phyloP scores from a whole-genome alignment of 495 filamentous ascomycete genomes.

The Lepidopterella palustris region DNA sequence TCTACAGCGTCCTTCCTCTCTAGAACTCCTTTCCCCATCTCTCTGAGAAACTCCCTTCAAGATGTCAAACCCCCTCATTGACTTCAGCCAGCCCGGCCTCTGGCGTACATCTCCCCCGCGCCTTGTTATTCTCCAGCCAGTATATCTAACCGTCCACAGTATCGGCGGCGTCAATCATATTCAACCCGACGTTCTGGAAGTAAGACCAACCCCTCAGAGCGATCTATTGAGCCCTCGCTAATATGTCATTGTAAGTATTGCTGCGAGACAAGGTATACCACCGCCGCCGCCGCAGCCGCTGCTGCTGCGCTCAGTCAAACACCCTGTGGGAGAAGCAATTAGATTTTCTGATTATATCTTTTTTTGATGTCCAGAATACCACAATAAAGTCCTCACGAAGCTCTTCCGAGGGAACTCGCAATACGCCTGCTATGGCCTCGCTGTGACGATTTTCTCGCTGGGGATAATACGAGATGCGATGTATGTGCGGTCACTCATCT shows the following conservation, averaged over 20 bases:
- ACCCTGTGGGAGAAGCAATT: too few species aligned
- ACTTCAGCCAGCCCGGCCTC: conserved; percentile 59
- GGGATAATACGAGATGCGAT: conserved; percentile 79
- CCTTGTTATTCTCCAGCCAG: conserved; percentile 18
- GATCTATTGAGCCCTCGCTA: conserved; percentile 10
- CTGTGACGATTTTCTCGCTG: conserved; percentile 79
- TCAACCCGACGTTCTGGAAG: conserved; percentile 81
- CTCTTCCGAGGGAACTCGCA: conserved; percentile 75
- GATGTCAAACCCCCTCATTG: conserved; percentile 39
- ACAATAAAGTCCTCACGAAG: conserved; percentile 77
- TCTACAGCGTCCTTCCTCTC: not conserved
- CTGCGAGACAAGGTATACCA: conserved; percentile 58
- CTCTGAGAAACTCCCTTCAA: not conserved
- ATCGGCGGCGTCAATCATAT: conserved; percentile 59
- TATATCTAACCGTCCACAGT: conserved; percentile 42
- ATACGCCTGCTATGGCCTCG: conserved; percentile 83
- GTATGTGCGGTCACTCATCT: conserved; percentile 41
- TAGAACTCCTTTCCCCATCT: not conserved
- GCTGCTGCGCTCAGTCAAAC: not conserved
- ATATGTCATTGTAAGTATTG: conserved; percentile 45
- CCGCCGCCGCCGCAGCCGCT: conserved; percentile 5
- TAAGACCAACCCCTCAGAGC: conserved; percentile 37
- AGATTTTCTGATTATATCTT: too few species aligned
- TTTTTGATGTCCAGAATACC: conserved; percentile 64
- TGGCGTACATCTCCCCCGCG: conserved; percentile 43